A percentile compares a stretch with the other conserved stretches of the same genome.
phyloP scores from a whole-genome alignment of 805 yeast species.

The Candida pini region DNA sequence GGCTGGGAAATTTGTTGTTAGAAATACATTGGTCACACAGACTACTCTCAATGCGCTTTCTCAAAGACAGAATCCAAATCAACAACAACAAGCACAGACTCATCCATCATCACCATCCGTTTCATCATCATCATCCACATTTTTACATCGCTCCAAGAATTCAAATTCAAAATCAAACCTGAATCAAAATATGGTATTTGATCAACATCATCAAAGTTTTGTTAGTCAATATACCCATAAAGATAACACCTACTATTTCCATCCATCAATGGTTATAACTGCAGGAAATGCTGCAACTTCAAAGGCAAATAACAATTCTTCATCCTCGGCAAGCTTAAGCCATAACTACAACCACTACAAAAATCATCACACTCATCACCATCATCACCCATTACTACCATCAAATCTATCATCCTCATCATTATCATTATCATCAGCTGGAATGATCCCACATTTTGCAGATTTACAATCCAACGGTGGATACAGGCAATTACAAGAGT shows the following conservation, averaged over 20 bases:
- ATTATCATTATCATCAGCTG: neutral
- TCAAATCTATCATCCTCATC: neutral
- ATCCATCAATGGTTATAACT: neutral
- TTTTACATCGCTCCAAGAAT: too few relatives aligned
- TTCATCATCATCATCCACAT: neutral
- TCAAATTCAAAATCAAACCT: neutral
- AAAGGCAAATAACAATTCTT: neutral
- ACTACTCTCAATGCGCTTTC: neutral
- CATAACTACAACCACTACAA: neutral
- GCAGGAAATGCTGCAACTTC: neutral
- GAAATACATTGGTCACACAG: conserved; percentile 12
- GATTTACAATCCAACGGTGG: neutral
- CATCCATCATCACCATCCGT: neutral
- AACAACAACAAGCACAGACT: neutral
- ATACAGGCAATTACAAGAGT: conserved; percentile 27
- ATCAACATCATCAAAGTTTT: neutral
- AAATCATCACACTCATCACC: neutral
- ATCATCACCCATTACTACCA: neutral
- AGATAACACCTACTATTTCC: too few relatives aligned
- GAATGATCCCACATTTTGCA: neutral
- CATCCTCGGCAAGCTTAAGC: neutral
- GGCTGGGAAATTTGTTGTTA: conserved; percentile 27
- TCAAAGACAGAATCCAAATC: neutral
- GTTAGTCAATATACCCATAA: neutral
- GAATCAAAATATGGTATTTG: neutral